phyloP scores from a whole-genome alignment of 441 rosid species.

The Daphne laureola region DNA sequence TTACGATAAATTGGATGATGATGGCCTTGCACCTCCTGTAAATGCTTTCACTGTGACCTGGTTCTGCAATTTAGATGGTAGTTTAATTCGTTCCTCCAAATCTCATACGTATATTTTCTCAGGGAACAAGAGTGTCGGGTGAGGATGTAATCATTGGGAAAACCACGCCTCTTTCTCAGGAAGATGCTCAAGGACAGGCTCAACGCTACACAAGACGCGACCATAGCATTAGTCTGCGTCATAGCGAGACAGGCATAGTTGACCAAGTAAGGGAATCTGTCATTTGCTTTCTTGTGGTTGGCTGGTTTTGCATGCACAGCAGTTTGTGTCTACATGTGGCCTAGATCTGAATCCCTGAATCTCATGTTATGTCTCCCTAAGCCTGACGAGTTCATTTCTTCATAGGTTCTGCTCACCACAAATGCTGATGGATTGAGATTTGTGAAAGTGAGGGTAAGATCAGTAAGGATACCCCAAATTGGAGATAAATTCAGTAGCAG shows the following conservation, averaged over 20 bases:
- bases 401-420: constrained; percentile 86
- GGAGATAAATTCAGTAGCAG: constrained; percentile 98
- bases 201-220: constrained; percentile 81
- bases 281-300: constrained; percentile 7
- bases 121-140: constrained; percentile 98
- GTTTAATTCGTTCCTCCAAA: constrained; percentile 10
- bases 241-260: constrained; percentile 96
- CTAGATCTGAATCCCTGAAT: not conserved
- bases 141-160: constrained; percentile 98
- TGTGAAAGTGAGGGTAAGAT: constrained; percentile 97
- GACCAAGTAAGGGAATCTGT: constrained; percentile 60
- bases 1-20: constrained; percentile 94
- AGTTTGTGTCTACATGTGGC: constrained; percentile 2
- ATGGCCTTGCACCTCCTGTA: constrained; percentile 99
- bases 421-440: constrained; percentile 97
- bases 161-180: constrained; percentile 89
- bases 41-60: constrained; percentile 17
- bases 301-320: constrained; percentile 8
- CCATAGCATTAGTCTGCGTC: constrained; percentile 95
- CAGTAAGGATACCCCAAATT: constrained; percentile 93
- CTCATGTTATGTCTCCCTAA: too few relatives aligned
- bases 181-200: constrained; percentile 89
- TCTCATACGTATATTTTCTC: constrained; percentile 13
- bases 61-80: not conserved
- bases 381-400: constrained; percentile 3